phyloP scores from a whole-genome alignment of 768 basidiomycete species.

The Leccinum rimulosum region DNA sequence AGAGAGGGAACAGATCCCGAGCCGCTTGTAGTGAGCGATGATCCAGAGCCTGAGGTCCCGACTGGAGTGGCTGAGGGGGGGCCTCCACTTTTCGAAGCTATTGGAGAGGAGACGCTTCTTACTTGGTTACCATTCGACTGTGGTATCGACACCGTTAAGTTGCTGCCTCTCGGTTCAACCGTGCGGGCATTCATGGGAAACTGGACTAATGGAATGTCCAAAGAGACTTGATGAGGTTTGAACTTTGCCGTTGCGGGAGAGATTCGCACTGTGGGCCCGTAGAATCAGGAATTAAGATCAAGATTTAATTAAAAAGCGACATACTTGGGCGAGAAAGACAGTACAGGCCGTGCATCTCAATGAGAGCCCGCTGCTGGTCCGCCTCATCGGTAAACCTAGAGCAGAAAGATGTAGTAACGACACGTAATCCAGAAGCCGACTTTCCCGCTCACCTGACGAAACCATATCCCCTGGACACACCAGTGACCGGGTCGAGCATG shows the following conservation, averaged over 20 bases:
- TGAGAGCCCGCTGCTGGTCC: slow-evolving; percentile 86
- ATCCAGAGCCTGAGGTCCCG: slow-evolving; percentile 43
- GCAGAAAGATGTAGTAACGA: slow-evolving; percentile 6
- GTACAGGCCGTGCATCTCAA: slow-evolving; percentile 90
- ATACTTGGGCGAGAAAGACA: slow-evolving; percentile 85
- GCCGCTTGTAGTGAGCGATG: slow-evolving; percentile 43
- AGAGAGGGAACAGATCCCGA: slow-evolving; percentile 52
- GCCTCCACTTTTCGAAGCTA: slow-evolving; percentile 39
- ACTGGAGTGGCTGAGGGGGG: slow-evolving; percentile 31
- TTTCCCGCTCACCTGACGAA: slow-evolving; percentile 70
- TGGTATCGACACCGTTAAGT: slow-evolving; percentile 50
- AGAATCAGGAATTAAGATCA: slow-evolving; percentile 23
- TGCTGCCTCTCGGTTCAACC: slow-evolving; percentile 34
- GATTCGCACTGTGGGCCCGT: slow-evolving; percentile 68
- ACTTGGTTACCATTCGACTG: slow-evolving; percentile 43
- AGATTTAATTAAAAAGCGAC: slow-evolving; percentile 29
- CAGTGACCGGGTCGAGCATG: slow-evolving; percentile 89
- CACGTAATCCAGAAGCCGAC: slow-evolving; percentile 5
- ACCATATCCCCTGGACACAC: slow-evolving; percentile 87
- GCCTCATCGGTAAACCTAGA: slow-evolving; percentile 82
- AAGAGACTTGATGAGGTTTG: slow-evolving; percentile 55
- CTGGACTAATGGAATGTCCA: slow-evolving; percentile 47
- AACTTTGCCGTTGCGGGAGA: slow-evolving; percentile 88
- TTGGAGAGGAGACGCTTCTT: slow-evolving; percentile 70
- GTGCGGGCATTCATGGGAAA: slow-evolving; percentile 33